Conservation (phyloP, 257 asterid genomes). For the Ligustrum vulgare region DNA sequence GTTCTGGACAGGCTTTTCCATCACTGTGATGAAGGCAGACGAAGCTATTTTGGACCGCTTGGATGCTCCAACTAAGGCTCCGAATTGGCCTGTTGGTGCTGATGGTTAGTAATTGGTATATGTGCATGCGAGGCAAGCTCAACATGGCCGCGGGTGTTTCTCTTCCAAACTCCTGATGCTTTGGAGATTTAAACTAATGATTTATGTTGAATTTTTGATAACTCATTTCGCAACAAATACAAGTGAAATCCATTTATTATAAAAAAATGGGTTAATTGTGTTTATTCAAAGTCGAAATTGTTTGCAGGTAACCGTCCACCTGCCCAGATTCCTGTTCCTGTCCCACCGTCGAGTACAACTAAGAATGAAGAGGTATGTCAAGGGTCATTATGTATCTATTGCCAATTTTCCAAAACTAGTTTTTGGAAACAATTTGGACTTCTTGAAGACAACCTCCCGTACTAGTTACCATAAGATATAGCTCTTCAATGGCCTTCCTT, state of each 20-base stretch:
- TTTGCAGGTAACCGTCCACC: slow-evolving; percentile 83
- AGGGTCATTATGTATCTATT: neutral
- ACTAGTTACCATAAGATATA: neutral
- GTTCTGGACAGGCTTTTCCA: slow-evolving; percentile 72
- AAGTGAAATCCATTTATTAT: neutral
- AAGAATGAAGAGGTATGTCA: slow-evolving; percentile 72
- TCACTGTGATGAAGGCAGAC: slow-evolving; percentile 89
- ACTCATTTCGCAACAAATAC: neutral
- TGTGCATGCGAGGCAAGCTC: neutral
- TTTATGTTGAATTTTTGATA: neutral
- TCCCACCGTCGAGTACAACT: slow-evolving; percentile 62
- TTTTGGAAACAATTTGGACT: neutral
- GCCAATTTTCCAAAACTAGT: neutral
- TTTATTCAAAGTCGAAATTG: slow-evolving; percentile 24
- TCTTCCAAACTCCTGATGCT: neutral
- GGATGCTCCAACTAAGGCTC: slow-evolving; percentile 97
- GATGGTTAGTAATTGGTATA: slow-evolving; percentile 60
- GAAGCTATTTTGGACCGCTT: slow-evolving; percentile 59
- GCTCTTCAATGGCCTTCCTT: neutral
- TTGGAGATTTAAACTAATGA: slow-evolving; percentile 7
- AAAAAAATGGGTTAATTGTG: slow-evolving; percentile 4
- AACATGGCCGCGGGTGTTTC: neutral
- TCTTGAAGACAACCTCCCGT: neutral
- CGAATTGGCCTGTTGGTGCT: slow-evolving; percentile 92
- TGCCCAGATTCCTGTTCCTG: slow-evolving; percentile 92